Evolutionary conservation across 192 early-diverging fungal species (phyloP).

Genomic region (Helicostylum pulchrum): DNA sequence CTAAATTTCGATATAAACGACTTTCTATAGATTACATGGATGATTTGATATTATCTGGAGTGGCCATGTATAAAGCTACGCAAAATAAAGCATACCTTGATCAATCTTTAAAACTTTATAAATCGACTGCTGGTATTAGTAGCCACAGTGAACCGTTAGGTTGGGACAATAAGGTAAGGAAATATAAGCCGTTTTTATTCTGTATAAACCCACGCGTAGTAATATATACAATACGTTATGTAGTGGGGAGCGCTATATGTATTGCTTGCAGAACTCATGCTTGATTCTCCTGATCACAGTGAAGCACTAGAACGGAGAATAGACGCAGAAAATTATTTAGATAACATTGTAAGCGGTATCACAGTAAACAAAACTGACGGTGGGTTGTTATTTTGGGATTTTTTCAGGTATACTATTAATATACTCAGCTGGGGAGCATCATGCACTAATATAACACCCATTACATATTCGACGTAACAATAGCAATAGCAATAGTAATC

Average conservation of each 20-base stretch:
- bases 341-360: constrained; percentile 16
- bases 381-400: constrained; percentile 34
- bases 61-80: constrained; percentile 52
- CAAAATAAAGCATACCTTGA: constrained; percentile 35
- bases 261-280: constrained; percentile 35
- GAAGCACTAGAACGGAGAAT: constrained; percentile 19
- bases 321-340: constrained; percentile 34
- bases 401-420: constrained; percentile 24
- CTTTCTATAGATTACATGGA: constrained; percentile 26
- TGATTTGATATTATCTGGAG: constrained; percentile 47
- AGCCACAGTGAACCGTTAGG: constrained; percentile 32
- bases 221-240: background rate
- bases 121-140: constrained; percentile 24
- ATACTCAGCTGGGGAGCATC: background rate
- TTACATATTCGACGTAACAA: background rate
- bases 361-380: constrained; percentile 33
- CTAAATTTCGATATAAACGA: background rate
- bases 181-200: background rate
- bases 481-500: constrained; percentile 2
- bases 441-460: constrained; percentile 10
- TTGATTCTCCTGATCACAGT: constrained; percentile 9
- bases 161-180: constrained; percentile 44
- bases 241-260: constrained; percentile 41
- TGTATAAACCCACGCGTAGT: background rate
- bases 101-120: constrained; percentile 38